Evolutionary conservation across 2,329 filamentous ascomycete genomes (phyloP).

Genomic region (Cordyceps sp.): DNA sequence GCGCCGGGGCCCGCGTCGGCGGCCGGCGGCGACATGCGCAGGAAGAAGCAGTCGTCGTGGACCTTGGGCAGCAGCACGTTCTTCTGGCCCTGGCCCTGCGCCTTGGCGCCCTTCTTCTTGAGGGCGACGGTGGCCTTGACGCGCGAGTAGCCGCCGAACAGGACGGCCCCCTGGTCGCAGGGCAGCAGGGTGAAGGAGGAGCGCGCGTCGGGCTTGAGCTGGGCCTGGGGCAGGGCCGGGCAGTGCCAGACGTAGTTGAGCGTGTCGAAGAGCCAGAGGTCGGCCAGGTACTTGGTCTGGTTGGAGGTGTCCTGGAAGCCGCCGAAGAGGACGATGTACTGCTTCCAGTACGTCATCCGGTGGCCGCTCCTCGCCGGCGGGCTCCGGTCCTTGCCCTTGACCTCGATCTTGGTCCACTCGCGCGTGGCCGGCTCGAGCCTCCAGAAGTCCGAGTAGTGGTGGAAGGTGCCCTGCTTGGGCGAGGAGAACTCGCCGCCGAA

Average conservation of each 20-base stretch:
- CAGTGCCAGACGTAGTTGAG: slow-evolving; percentile 71
- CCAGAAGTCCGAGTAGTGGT: slow-evolving; percentile 99
- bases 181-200: slow-evolving; percentile 87
- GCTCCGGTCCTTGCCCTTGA: slow-evolving; percentile 56
- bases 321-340: slow-evolving; percentile 89
- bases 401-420: slow-evolving; percentile 85
- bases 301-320: slow-evolving; percentile 96
- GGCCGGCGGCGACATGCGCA: slow-evolving; percentile 60
- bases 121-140: slow-evolving; percentile 56
- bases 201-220: slow-evolving; percentile 75
- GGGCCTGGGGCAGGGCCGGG: slow-evolving; percentile 57
- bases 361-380: slow-evolving; percentile 82
- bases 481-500: slow-evolving; percentile 96
- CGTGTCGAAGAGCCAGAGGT: slow-evolving; percentile 94
- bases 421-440: slow-evolving; percentile 64
- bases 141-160: slow-evolving; percentile 88
- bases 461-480: slow-evolving; percentile 95
- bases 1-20: slow-evolving; percentile 49
- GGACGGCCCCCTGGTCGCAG: slow-evolving; percentile 73
- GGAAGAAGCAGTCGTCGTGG: slow-evolving; percentile 89
- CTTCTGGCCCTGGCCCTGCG: slow-evolving; percentile 42
- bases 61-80: slow-evolving; percentile 74
- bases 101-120: slow-evolving; percentile 42
- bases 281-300: slow-evolving; percentile 82
- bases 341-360: slow-evolving; percentile 92